Base-by-base conservation (phyloP, 2,329 filamentous ascomycete genomes). In the Lachnellula occidentalis region DNA sequence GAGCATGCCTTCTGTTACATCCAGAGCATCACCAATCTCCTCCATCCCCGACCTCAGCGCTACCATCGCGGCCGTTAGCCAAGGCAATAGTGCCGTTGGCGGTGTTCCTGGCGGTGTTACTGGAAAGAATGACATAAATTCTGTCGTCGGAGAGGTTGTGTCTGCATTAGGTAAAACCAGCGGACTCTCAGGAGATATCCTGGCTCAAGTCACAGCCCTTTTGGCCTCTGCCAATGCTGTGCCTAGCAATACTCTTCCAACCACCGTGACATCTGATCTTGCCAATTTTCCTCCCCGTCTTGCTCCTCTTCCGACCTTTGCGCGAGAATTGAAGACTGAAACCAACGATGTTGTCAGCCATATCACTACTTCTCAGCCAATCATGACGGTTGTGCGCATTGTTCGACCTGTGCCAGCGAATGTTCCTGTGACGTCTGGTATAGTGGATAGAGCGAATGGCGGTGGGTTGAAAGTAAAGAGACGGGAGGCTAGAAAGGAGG, bases 151-250 rank as follows among this genome's bases (percentile, higher is more conserved):
- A 31, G 37, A 48, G 22, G 37, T 48, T 11, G 50, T 48, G 9
- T 57, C 57, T 1, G 58, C 58, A 27, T 41, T 59, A 14, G 46
- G 24, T 14, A 51, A 56, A 19, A 22, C 52, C 47, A 49, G 47
- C 37, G 52, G 58, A 22, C 47, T 59, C 4, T 47, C 55, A 3
- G 55, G 55, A 9, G 22, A 37, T 9, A 21, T 57, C 2, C 22
- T 57, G 24, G 55, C 46, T 11, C 41, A 55, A 21, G 19, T 59
- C 8, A 54, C 52, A 21, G 48, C 52, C 11, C 47, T 45, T 6
- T 45, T 59, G n/a, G 55, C 22, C 45, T 52, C 24, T 22, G 37
- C 37, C 12, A 51, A 27, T 31, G 47, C 19, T 4, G n/a, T 19
- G 15, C 24, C 34, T n/a, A 45, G 21, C 2, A 34, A 19, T 24